Evolutionary conservation across 352 stramenopile species (phyloP).

Genomic region (Phytophthora kernoviae): DNA sequence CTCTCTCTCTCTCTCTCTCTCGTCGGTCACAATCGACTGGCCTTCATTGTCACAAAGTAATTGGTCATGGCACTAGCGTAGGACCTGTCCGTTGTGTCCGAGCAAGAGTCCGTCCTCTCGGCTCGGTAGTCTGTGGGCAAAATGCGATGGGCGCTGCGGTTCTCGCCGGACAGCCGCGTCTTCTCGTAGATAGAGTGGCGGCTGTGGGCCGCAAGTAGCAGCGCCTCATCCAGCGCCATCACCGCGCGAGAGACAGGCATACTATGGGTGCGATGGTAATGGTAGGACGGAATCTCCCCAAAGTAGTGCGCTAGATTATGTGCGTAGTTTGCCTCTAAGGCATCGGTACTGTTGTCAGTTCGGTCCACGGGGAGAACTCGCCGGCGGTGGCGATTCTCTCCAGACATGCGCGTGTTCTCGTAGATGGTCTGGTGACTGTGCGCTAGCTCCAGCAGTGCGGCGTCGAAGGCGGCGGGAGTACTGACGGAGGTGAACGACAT

Average conservation of each 20-base stretch:
- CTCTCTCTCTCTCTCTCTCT: too few relatives aligned
- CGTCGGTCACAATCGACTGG: conserved; percentile 42
- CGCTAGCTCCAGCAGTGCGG: conserved; percentile 30
- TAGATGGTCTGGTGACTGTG: conserved; percentile 56
- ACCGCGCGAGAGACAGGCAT: conserved; percentile 11
- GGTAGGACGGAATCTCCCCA: conserved; percentile 1
- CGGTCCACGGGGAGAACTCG: conserved; percentile 48
- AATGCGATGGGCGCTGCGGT: conserved; percentile 44
- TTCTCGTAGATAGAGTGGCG: conserved; percentile 59
- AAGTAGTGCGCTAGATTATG: conserved; percentile 29
- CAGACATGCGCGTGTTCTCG: conserved; percentile 62
- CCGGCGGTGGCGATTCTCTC: conserved; percentile 47
- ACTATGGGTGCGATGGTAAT: conserved; percentile 3
- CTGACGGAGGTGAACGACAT: conserved; percentile 18
- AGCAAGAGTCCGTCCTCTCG: conserved; percentile 47
- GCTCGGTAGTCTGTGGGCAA: conserved; percentile 44
- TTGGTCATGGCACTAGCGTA: conserved; percentile 56
- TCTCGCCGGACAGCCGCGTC: conserved; percentile 61
- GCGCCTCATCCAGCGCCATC: conserved; percentile 21
- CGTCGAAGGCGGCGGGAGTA: conserved; percentile 23
- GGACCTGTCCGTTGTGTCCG: conserved; percentile 45
- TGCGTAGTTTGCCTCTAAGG: conserved; percentile 35
- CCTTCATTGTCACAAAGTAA: conserved; percentile 39
- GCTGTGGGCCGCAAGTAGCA: conserved; percentile 29
- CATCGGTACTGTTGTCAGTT: conserved; percentile 45